Conservation (phyloP, 768 basidiomycete species). For the Tylopilus felleus region DNA sequence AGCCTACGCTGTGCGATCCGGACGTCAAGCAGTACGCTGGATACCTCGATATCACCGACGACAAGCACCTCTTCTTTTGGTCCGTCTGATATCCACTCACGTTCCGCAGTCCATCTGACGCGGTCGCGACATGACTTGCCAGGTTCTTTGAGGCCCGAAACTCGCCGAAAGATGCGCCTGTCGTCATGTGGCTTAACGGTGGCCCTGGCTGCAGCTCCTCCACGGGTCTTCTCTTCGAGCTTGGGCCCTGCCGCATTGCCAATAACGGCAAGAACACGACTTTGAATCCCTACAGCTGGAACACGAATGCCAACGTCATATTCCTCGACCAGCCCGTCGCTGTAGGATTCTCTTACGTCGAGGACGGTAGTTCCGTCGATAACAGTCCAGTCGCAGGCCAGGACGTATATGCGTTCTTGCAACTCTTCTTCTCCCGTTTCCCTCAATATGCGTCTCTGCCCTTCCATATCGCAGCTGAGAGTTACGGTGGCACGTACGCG, state of each 20-base stretch:
- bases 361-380: constrained; percentile 69
- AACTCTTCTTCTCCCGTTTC: constrained; percentile 72
- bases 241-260: constrained; percentile 80
- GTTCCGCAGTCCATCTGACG: not conserved
- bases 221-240: constrained; percentile 87
- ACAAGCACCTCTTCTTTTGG: constrained; percentile 89
- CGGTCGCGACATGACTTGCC: not conserved
- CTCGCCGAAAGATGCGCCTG: constrained; percentile 71
- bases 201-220: constrained; percentile 71
- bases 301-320: constrained; percentile 57
- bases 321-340: constrained; percentile 76
- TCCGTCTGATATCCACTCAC: constrained; percentile 29
- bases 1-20: constrained; percentile 74
- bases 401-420: constrained; percentile 85
- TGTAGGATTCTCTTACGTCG: constrained; percentile 87
- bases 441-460: constrained; percentile 64
- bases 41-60: constrained; percentile 76
- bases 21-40: constrained; percentile 70
- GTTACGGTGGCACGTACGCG: constrained; percentile 75
- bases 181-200: constrained; percentile 90
- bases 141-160: constrained; percentile 89
- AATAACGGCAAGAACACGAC: constrained; percentile 69
- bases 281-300: constrained; percentile 84
- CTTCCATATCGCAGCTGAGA: constrained; percentile 81
- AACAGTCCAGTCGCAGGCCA: constrained; percentile 83